Evolutionary conservation across 2,329 filamentous ascomycete species (phyloP).

Genomic region (Diaporthe citri): DNA sequence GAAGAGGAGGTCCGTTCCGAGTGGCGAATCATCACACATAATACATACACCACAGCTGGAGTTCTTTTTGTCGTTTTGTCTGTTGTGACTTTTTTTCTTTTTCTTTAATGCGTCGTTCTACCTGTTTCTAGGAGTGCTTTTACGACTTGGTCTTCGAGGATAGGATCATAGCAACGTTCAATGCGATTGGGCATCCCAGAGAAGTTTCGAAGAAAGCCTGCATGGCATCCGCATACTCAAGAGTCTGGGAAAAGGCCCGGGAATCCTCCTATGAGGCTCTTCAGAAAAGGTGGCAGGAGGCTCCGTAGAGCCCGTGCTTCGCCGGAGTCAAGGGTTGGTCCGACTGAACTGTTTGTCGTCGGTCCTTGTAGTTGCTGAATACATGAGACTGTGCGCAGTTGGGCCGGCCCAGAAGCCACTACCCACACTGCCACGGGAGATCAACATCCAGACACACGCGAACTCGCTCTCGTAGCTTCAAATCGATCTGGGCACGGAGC

Average conservation of each 20-base stretch:
- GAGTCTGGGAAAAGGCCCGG: neutral
- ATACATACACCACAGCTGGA: constrained; percentile 40
- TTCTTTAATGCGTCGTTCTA: constrained; percentile 27
- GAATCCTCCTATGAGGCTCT: neutral
- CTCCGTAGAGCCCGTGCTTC: neutral
- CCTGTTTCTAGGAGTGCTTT: constrained; percentile 31
- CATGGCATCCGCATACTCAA: neutral
- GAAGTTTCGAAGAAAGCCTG: neutral
- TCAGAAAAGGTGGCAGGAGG: neutral
- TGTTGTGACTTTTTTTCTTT: constrained; percentile 30
- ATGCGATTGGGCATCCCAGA: constrained; percentile 24
- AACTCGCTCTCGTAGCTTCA: neutral
- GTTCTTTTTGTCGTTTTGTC: constrained; percentile 31
- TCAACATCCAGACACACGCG: too few species aligned
- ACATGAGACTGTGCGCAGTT: neutral
- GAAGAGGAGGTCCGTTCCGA: constrained; percentile 11
- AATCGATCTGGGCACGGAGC: neutral
- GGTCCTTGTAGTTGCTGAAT: neutral
- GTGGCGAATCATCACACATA: constrained; percentile 40
- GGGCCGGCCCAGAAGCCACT: too few species aligned
- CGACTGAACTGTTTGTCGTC: neutral
- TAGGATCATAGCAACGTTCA: constrained; percentile 36
- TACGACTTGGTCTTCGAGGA: constrained; percentile 26
- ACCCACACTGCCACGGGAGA: too few species aligned
- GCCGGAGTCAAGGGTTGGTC: neutral